phyloP scores from a whole-genome alignment of 768 basidiomycete species.

The Termitomyces sp. region DNA sequence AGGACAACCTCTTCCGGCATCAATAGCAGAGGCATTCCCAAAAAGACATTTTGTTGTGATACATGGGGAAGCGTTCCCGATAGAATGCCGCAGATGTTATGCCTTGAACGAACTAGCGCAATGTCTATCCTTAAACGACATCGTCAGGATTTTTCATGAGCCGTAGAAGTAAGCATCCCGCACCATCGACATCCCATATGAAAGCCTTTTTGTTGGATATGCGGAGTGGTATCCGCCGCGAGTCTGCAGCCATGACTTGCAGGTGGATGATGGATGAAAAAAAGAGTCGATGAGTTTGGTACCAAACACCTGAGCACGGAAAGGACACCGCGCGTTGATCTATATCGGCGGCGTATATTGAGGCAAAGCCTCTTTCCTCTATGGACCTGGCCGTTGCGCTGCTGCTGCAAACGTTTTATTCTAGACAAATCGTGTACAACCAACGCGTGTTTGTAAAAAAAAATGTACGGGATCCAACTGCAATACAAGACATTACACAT shows the following conservation, averaged over 20 bases:
- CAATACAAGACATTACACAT: background rate
- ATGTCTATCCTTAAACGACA: constrained; percentile 52
- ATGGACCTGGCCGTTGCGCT: background rate
- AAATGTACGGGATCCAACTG: too few relatives aligned
- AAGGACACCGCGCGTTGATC: background rate
- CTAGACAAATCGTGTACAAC: too few relatives aligned
- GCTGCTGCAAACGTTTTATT: background rate
- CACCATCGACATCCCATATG: constrained; percentile 88
- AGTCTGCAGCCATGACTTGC: constrained; percentile 15
- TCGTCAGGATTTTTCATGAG: constrained; percentile 9
- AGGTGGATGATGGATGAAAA: background rate
- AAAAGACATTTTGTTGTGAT: constrained; percentile 93
- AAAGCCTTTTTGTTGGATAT: constrained; percentile 78
- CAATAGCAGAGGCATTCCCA: constrained; percentile 86
- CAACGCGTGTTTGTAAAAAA: too few relatives aligned
- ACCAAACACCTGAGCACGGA: too few relatives aligned
- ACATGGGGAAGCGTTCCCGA: constrained; percentile 92
- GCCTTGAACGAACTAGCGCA: constrained; percentile 69
- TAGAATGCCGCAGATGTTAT: constrained; percentile 82
- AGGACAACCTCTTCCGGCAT: constrained; percentile 92
- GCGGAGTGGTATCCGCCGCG: constrained; percentile 53
- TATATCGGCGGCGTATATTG: background rate
- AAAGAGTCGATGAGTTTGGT: background rate
- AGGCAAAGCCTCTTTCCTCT: background rate
- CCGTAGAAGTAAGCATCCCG: constrained; percentile 2